phyloP scores from a whole-genome alignment of 805 yeast genomes.

The Metschnikowia corniflorae region DNA sequence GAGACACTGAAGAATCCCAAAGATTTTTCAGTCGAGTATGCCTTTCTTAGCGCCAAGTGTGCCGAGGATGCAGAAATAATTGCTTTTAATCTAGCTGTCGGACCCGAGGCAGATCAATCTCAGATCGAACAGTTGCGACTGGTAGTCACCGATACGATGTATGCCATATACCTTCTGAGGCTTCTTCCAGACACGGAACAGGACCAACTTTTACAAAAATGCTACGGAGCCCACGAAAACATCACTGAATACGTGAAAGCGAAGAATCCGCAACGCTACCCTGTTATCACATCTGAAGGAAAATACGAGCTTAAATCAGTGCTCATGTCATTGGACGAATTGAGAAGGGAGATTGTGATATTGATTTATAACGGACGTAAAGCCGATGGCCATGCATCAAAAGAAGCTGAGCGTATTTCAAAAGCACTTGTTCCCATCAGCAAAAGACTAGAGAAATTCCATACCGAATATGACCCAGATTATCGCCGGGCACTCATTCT shows the following conservation, averaged over 20 bases:
- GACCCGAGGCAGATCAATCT: not conserved
- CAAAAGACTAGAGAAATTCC: not conserved
- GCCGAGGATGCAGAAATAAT: too few species aligned
- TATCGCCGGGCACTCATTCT: not conserved
- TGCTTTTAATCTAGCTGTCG: too few species aligned
- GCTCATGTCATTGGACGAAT: not conserved
- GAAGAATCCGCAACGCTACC: not conserved
- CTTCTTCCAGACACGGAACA: not conserved
- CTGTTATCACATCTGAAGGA: not conserved
- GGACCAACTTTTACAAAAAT: not conserved
- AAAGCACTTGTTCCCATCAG: not conserved
- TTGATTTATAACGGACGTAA: not conserved
- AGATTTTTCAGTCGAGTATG: too few species aligned
- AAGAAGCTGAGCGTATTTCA: not conserved
- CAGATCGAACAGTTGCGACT: not conserved
- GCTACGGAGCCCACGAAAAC: not conserved
- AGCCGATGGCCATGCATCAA: not conserved
- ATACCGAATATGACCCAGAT: not conserved
- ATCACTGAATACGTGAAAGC: not conserved
- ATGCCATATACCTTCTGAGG: not conserved
- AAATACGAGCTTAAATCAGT: not conserved
- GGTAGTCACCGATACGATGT: not conserved
- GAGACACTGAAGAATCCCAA: too few species aligned
- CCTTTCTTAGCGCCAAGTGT: too few species aligned
- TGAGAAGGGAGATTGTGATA: not conserved